phyloP scores from a whole-genome alignment of 192 early-diverging fungal genomes.

The Dimargaris cristalligena region DNA sequence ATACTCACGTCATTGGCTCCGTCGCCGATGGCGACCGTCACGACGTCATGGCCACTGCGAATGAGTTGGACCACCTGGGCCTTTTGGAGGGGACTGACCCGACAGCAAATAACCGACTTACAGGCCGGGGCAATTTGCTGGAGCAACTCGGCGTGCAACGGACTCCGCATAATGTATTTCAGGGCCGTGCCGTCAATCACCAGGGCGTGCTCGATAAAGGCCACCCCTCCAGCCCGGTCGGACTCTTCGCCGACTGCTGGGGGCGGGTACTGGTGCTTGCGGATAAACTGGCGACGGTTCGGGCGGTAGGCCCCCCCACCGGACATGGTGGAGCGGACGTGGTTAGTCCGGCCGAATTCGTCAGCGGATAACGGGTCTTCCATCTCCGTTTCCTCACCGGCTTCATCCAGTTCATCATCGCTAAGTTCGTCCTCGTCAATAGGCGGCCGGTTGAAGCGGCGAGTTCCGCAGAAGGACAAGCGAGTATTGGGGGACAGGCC shows the following conservation, averaged over 20 bases:
- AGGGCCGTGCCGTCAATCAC: conserved; percentile 73
- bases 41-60: conserved; percentile 47
- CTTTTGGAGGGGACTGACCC: conserved; percentile 88
- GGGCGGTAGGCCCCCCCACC: too few relatives aligned
- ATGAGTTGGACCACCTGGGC: conserved; percentile 85
- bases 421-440: background rate
- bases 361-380: too few relatives aligned
- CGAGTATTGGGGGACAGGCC: conserved; percentile 10
- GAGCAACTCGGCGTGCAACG: conserved; percentile 20
- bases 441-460: background rate
- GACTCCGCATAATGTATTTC: conserved; percentile 22
- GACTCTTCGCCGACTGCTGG: too few relatives aligned
- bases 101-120: conserved; percentile 83
- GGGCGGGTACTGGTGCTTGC: background rate
- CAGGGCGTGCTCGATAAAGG: conserved; percentile 44
- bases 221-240: too few relatives aligned
- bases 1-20: conserved; percentile 88
- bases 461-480: conserved; percentile 9
- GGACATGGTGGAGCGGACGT: too few relatives aligned
- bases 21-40: conserved; percentile 57
- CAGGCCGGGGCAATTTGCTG: conserved; percentile 54
- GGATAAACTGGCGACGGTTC: too few relatives aligned
- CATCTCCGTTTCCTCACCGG: background rate
- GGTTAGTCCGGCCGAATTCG: background rate
- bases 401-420: background rate